These are phyloP conservation scores for Goffeauzyma gilvescens DNA, from an alignment of 768 basidiomycete genomes.

Conservation along the genomic window DNA sequence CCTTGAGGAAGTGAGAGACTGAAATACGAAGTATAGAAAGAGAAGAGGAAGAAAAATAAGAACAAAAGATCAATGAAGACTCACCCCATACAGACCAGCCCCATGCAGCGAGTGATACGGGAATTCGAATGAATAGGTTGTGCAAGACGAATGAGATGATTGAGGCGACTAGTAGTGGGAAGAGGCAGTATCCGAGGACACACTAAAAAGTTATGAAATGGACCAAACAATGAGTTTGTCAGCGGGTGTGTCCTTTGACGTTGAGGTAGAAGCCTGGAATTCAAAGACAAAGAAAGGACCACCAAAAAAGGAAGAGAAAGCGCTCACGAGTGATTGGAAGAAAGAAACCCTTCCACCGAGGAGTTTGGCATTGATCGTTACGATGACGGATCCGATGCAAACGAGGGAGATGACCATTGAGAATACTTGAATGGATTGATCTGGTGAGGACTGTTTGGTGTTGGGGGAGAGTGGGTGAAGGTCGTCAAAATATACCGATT, in stretches of 20 bases:
- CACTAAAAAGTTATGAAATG: slow-evolving; percentile 41
- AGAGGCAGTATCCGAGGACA: slow-evolving; percentile 84
- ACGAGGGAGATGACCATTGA: slow-evolving; percentile 86
- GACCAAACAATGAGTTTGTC: no score
- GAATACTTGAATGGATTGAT: slow-evolving; percentile 72
- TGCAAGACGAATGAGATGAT: slow-evolving; percentile 62
- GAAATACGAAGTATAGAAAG: background rate
- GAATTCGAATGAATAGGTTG: slow-evolving; percentile 66
- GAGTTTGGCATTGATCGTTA: slow-evolving; percentile 83
- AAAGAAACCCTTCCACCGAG: slow-evolving; percentile 47
- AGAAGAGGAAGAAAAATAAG: background rate
- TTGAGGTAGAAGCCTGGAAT: no score
- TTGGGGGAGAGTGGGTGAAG: background rate
- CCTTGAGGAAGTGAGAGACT: background rate
- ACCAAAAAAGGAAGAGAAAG: no score
- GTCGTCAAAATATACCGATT: no score
- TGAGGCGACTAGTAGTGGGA: slow-evolving; percentile 78
- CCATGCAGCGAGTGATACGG: slow-evolving; percentile 69
- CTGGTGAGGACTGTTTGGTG: slow-evolving; percentile 56
- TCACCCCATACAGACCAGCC: slow-evolving; percentile 95
- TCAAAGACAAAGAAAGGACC: no score
- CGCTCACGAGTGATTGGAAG: slow-evolving; percentile 64
- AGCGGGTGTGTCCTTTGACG: no score
- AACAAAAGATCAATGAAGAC: slow-evolving; percentile 17
- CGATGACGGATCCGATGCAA: slow-evolving; percentile 69